phyloP scores from a whole-genome alignment of 2,329 filamentous ascomycete genomes.

The Aspergillus udagawae region DNA sequence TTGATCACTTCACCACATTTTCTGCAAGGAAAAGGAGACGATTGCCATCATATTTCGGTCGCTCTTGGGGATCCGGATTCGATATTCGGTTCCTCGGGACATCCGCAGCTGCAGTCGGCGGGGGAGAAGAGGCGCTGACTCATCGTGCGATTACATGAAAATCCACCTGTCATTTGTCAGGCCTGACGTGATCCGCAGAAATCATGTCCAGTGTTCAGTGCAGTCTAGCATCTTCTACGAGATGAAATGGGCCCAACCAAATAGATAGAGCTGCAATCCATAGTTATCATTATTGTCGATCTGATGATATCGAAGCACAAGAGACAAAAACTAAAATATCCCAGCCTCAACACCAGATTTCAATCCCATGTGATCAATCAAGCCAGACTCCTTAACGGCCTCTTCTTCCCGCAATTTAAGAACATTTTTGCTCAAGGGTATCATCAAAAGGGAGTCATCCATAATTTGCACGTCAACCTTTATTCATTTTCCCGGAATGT shows the following conservation, averaged over 20 bases:
- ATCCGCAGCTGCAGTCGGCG: not conserved
- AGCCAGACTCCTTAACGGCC: slow-evolving; percentile 2
- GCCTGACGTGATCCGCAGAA: slow-evolving; percentile 1
- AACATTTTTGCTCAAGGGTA: slow-evolving; percentile 14
- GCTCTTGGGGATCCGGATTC: not conserved
- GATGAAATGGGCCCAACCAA: too few relatives aligned
- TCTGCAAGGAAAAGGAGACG: not conserved
- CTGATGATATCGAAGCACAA: not conserved
- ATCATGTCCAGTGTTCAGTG: not conserved
- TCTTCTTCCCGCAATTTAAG: not conserved
- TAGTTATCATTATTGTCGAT: not conserved
- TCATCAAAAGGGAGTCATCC: slow-evolving; percentile 20
- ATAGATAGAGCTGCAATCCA: too few relatives aligned
- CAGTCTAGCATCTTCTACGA: not conserved
- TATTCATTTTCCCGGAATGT: slow-evolving; percentile 54
- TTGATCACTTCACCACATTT: not conserved
- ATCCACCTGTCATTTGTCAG: slow-evolving; percentile 6
- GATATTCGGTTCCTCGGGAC: not conserved
- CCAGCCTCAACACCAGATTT: not conserved
- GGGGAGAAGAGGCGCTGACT: not conserved
- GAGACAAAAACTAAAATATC: not conserved
- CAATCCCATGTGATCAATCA: not conserved
- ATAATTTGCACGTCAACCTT: slow-evolving; percentile 9
- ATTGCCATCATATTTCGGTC: not conserved
- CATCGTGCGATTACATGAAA: not conserved